Evolutionary conservation across 352 stramenopile genomes (phyloP), one percentile per base, ranked within the genome.

Genomic region (Paralagenidium karlingii): DNA sequence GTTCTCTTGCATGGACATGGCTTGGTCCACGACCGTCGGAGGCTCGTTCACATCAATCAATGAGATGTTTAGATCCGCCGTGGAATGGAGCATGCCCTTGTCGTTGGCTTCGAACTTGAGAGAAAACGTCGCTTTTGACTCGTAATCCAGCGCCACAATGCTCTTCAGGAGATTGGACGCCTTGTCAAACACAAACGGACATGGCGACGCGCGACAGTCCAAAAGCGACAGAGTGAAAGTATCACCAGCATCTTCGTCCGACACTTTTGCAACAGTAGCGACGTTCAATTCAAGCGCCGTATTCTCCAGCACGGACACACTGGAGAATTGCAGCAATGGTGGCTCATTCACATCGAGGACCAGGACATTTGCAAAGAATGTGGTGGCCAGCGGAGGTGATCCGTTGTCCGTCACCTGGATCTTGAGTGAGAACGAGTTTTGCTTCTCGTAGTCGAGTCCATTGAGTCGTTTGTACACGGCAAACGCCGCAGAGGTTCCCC

Each of bases 271-370:
- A 16, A 36, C 3, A 22, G 30, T 22, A 7, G 7, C 19, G 3
- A 36, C 30, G 30, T 36, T 36, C n/a, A n/a, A n/a, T n/a, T n/a
- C n/a, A n/a, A n/a, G n/a, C n/a, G n/a, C n/a, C 22, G 30, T 36
- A 36, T 36, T 36, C 22, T 36, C 30, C 8, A 22, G 7, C 3
- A 36, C 30, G 7, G 7, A 22, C 19, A 20, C 3, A 7, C 16
- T 22, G 8, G 30, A 22, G 7, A 36, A 3, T 36, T 3, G 7
- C 30, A 36, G 22, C 22, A 20, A 24, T 1, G 67, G 67, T 21
- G 60, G 34, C 21, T 81, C 67, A 13, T 81, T 81, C 7, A 74
- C 48, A 41, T 81, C 54, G 4, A 68, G 12, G 20, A 62, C 48
- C 30, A 47, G 39, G 16, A 62, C 47, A 8, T 24, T 27, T 3